Evolutionary conservation across 768 basidiomycete species (phyloP), one percentile per base, ranked within the genome.

Genomic region (Rhizopogon sp.): DNA sequence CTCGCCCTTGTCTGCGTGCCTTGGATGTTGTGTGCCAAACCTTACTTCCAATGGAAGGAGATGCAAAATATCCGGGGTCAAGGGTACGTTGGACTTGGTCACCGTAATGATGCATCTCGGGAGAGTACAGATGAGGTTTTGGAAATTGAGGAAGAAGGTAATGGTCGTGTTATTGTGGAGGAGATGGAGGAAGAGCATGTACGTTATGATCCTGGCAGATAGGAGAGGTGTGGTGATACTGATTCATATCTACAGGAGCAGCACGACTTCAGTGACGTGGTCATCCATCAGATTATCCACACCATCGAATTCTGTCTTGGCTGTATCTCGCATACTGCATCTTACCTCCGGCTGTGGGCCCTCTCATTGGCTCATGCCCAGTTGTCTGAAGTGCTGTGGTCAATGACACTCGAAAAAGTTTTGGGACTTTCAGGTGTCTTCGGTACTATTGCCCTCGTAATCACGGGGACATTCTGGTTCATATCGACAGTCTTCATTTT

Each of bases 241-340:
- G 42, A 62, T 55, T 20, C 28, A 50, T 58, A 45, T 53, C 53
- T 42, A 59, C 66, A 87, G 81, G 84, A 93, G 74, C 79, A 90
- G 46, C 92, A 95, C 68, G 93, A 97, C 65, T 92, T 98, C 71
- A 78, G 93, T 66, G 97, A 99, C 71, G 83, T 97, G 56, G 83
- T 97, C 22, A 90, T 98, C 56, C 96, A 99, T 72, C 97, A 99
- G 71, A 78, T 97, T 58, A 99, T 99, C 65, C 97, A 98, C 72
- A 96, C 94, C 25, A 98, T 99, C 72, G 97, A 99, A 74, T 99
- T 98, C 74, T 99, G 97, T 68, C 84, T 99, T 35, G 97, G 96
- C 6, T 98, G 96, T 71, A 98, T 98, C 65, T 98, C 96, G 59
- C 96, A 98, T 71, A 98, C 96, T 1, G 92, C 92, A 11, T 93